Conservation (phyloP, 139 green algal genomes). For the Chloropicon primus region DNA sequence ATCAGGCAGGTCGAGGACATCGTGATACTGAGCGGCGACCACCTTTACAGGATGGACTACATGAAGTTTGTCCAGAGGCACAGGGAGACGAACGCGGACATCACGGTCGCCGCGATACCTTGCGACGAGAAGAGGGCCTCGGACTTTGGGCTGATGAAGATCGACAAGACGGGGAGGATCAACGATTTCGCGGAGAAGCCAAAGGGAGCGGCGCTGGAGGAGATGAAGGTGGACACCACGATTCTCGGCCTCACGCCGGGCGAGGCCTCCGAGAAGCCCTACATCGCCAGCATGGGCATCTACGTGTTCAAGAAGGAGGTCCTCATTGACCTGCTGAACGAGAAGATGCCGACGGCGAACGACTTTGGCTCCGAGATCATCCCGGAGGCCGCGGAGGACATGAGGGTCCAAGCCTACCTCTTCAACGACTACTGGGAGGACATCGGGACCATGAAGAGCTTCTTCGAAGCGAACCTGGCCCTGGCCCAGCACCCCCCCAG, state of each 20-base stretch:
- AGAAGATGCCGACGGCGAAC: conserved; percentile 43
- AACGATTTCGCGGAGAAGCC: conserved; percentile 87
- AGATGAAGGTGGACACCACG: conserved; percentile 89
- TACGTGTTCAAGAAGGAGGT: conserved; percentile 98
- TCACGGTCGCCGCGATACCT: conserved; percentile 87
- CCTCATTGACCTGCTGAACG: conserved; percentile 43
- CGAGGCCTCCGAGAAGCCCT: conserved; percentile 66
- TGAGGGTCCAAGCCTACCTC: conserved; percentile 67
- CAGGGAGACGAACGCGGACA: conserved; percentile 73
- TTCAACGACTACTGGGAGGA: conserved; percentile 98
- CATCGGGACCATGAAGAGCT: conserved; percentile 97
- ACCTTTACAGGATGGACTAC: conserved; percentile 98
- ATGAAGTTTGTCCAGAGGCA: conserved; percentile 94
- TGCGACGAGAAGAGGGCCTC: conserved; percentile 64
- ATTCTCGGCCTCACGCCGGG: conserved; percentile 51
- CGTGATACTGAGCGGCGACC: conserved; percentile 68
- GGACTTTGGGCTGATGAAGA: conserved; percentile 94
- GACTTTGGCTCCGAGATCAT: conserved; percentile 99
- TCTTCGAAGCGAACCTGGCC: conserved; percentile 98
- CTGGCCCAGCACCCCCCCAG: conserved; percentile 67
- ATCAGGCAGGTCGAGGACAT: conserved; percentile 88
- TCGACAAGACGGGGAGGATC: conserved; percentile 65
- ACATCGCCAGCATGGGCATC: conserved; percentile 99
- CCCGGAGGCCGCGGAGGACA: conserved; percentile 42
- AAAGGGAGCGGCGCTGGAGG: conserved; percentile 79